These are phyloP conservation scores for Naumovozyma castellii DNA, from an alignment of 805 yeast genomes.

Conservation along the genomic window DNA sequence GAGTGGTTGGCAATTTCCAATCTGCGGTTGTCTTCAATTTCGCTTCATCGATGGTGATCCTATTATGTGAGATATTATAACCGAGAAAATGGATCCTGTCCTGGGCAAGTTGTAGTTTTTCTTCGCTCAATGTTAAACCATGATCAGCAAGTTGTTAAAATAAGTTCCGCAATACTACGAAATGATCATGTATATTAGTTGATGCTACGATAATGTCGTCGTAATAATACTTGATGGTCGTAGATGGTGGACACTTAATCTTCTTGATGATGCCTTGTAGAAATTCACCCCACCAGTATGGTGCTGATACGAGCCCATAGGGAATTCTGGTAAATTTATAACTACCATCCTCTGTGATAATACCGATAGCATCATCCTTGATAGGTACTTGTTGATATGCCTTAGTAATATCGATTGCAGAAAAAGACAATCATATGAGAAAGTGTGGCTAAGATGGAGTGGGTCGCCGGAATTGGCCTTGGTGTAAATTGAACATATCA, in stretches of 20 bases:
- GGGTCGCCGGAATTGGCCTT: too few species aligned
- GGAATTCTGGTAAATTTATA: slow-evolving; percentile 1
- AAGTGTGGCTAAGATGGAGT: too few species aligned
- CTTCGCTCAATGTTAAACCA: slow-evolving; percentile 3
- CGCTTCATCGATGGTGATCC: slow-evolving; percentile 2
- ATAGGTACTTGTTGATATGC: slow-evolving; percentile 2
- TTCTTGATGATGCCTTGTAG: background rate
- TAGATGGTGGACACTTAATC: background rate
- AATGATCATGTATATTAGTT: background rate
- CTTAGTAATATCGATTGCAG: slow-evolving; percentile 3
- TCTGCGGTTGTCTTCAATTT: background rate
- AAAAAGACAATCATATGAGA: too few species aligned
- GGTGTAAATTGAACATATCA: background rate
- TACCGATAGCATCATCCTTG: slow-evolving; percentile 1
- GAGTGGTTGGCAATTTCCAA: slow-evolving; percentile 1
- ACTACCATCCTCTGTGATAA: slow-evolving; percentile 2
- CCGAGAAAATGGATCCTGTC: too few species aligned
- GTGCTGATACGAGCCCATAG: slow-evolving; percentile 1
- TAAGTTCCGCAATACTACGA: background rate
- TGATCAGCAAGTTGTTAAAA: background rate
- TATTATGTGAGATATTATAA: slow-evolving; percentile 1
- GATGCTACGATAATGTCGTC: slow-evolving; percentile 6
- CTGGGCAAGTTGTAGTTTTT: slow-evolving; percentile 2
- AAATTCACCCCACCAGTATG: slow-evolving; percentile 3
- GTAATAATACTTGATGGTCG: slow-evolving; percentile 1